A percentile compares a stretch with the other conserved stretches of the same genome.
Conservation (phyloP, 2,329 filamentous ascomycete species). For the Dactylonectria estremocensis region DNA sequence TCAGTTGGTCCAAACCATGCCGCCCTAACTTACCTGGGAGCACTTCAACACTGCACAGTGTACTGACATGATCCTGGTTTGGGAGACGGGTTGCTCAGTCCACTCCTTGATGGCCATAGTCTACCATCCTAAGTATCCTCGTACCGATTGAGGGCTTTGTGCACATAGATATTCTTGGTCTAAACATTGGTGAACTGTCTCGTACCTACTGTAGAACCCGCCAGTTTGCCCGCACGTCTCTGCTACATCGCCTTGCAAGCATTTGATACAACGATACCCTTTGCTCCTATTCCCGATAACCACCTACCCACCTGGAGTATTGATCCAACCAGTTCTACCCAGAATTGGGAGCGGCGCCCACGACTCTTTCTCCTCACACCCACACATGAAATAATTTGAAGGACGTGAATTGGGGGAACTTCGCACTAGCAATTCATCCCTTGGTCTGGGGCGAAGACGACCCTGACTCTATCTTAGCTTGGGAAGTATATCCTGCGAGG, state of each 20-base stretch:
- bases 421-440: slow-evolving; percentile 25
- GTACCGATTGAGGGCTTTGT: no score
- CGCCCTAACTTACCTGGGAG: not conserved
- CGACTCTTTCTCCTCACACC: not conserved
- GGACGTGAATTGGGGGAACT: slow-evolving; percentile 1
- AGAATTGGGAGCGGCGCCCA: not conserved
- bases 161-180: no score
- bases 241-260: no score
- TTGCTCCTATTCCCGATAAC: not conserved
- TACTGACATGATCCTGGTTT: not conserved
- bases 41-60: no score
- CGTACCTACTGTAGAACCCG: no score
- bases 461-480: not conserved
- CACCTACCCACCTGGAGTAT: not conserved
- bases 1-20: not conserved
- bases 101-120: not conserved
- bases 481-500: not conserved
- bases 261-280: no score
- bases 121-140: no score
- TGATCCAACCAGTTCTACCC: not conserved
- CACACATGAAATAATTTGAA: not conserved
- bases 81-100: not conserved
- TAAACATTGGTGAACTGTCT: no score
- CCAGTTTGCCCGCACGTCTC: no score
- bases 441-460: not conserved